These are phyloP conservation scores for Nidularia sp. DNA, from an alignment of 768 basidiomycete genomes.

Conservation along the genomic window DNA sequence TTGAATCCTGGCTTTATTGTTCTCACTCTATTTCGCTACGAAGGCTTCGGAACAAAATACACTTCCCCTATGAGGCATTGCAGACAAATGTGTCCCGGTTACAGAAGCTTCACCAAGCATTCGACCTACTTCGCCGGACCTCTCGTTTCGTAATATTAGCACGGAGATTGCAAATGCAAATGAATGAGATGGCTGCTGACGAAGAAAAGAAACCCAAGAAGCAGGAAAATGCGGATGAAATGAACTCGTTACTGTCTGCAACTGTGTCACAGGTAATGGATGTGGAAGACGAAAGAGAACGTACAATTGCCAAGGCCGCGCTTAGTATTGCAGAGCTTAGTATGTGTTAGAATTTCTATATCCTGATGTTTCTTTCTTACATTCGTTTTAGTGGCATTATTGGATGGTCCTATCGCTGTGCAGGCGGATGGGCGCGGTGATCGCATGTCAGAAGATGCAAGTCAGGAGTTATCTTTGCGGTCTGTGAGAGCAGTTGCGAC, in stretches of 20 bases:
- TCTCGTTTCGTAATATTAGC: constrained; percentile 83
- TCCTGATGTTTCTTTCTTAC: constrained; percentile 4
- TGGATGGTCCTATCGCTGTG: constrained; percentile 33
- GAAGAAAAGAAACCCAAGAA: constrained; percentile 10
- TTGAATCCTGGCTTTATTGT: constrained; percentile 10
- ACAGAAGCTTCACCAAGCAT: constrained; percentile 75
- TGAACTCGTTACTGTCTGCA: constrained; percentile 9
- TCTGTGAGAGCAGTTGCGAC: constrained; percentile 68
- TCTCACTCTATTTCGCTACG: constrained; percentile 9
- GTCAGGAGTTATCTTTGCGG: constrained; percentile 52
- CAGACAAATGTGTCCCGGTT: constrained; percentile 68
- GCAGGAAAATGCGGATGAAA: neutral
- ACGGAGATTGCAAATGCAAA: constrained; percentile 79
- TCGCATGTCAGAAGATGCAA: constrained; percentile 11
- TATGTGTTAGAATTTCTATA: constrained; percentile 30
- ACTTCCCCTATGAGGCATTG: constrained; percentile 76
- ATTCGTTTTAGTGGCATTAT: constrained; percentile 36
- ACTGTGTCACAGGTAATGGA: constrained; percentile 25
- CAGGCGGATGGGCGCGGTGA: neutral
- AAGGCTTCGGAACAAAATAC: constrained; percentile 84
- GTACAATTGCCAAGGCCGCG: constrained; percentile 91
- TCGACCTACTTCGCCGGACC: constrained; percentile 79
- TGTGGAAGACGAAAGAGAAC: constrained; percentile 76
- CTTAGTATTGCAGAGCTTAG: constrained; percentile 89
- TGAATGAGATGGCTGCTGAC: constrained; percentile 46